Evolutionary conservation across 495 filamentous ascomycete genomes (phyloP), one percentile per base, ranked within the genome.

Genomic region (Penicillium psychrofluorescens): DNA sequence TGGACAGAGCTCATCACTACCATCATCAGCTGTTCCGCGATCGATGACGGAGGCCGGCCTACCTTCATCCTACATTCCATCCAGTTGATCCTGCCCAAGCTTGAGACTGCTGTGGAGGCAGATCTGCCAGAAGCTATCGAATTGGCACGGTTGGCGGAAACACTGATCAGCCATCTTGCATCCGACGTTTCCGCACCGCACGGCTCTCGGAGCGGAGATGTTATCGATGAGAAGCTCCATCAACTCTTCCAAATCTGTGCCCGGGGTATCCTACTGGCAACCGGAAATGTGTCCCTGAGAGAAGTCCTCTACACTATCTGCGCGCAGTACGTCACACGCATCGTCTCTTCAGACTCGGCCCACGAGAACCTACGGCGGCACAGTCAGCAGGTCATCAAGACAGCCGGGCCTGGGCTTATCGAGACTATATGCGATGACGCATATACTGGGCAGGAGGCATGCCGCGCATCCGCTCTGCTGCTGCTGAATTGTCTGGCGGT

Each of bases 401-500:
- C 78, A 12, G 76, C 84, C 30, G 90, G 92, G 41, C 83, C 87
- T 48, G 76, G 80, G 43, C 70, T 95, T 7, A 74, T 97, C 38
- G 87, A 92, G 55, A 79, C 86, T 11, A 75, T 95, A 45, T 96
- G 89, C 58, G 91, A 97, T 60, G 92, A 99, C 71, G 92, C 89
- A 41, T 88, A 90, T 61, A 80, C 80, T 46, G 88, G 88, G 12
- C 84, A 90, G 58, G 78, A 84, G 14, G 75, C 73, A 15, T 92
- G 87, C 56, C 83, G 90, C 44, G 81, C 90, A 11, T 81, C 90
- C 4, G 87, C 92, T 29, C 71, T 95, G 30, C 74, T 95, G 27
- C 67, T 96, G 15, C 67, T 88, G 27, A 82, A 84, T 15, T 68
- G 88, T 12, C 70, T 95, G 5, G 77, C 83, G 33, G 70, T 77